Evolutionary conservation across 2,329 filamentous ascomycete species (phyloP).

Genomic region (Xylariaceae sp.): DNA sequence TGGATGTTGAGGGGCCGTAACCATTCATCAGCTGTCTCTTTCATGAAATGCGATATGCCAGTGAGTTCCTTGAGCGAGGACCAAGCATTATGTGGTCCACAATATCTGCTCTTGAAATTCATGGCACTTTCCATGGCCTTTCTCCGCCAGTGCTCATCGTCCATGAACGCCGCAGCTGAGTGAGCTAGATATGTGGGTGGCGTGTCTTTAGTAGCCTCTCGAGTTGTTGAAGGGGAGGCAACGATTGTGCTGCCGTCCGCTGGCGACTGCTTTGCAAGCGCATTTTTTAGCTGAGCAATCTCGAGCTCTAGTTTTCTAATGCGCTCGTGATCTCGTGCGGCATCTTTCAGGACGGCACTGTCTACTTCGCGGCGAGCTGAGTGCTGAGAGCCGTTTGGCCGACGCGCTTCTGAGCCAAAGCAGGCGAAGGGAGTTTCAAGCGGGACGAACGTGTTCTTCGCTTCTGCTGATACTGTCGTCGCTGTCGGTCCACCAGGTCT

Average conservation of each 20-base stretch:
- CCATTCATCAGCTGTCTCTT: constrained; percentile 67
- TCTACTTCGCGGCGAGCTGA: constrained; percentile 45
- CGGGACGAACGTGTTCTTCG: constrained; percentile 56
- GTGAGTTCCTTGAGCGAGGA: constrained; percentile 64
- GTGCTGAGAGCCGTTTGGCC: constrained; percentile 41
- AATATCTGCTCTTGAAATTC: constrained; percentile 66
- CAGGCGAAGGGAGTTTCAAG: constrained; percentile 53
- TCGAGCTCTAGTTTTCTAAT: constrained; percentile 66
- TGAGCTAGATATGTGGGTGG: constrained; percentile 39
- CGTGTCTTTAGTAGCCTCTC: constrained; percentile 49
- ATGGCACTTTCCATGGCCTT: constrained; percentile 57
- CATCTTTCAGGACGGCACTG: constrained; percentile 47
- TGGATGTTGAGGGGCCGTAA: constrained; percentile 64
- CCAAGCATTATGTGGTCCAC: constrained; percentile 66
- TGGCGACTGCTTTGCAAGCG: constrained; percentile 55
- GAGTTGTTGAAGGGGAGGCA: constrained; percentile 53
- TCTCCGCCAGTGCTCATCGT: constrained; percentile 30
- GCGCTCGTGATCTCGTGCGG: constrained; percentile 60
- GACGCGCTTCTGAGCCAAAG: constrained; percentile 44
- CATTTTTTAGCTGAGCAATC: constrained; percentile 61
- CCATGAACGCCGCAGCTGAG: constrained; percentile 42
- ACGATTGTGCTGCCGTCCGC: constrained; percentile 60
- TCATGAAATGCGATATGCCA: constrained; percentile 66
- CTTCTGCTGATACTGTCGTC: constrained; percentile 37
- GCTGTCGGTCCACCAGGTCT: constrained; percentile 43